Percentiles rank a stretch among this genome's conserved stretches.
These are phyloP conservation scores for Pinus taeda DNA, from an alignment of 75 land plant species.

Conservation along the genomic window DNA sequence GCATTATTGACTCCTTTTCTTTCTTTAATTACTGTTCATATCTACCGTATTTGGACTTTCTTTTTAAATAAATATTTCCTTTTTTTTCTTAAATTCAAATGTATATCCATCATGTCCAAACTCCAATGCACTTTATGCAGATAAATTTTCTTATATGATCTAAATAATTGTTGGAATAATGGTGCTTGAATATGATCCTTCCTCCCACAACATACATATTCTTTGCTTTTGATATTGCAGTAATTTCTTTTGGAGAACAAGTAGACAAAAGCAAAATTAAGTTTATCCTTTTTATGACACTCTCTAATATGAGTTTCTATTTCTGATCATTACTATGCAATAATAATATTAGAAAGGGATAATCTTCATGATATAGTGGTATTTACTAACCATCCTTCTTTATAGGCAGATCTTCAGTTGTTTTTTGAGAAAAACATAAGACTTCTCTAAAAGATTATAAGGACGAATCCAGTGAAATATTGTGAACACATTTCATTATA, in stretches of 20 bases:
- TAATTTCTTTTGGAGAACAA: conserved; percentile 97
- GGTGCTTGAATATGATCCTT: conserved; percentile 52
- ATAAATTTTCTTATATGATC: background rate
- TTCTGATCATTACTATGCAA: background rate
- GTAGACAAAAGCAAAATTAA: conserved; percentile 81
- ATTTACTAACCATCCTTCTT: background rate
- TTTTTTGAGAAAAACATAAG: background rate
- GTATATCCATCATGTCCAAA: too few species aligned
- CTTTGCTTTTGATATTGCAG: conserved; percentile 95
- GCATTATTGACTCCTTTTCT: background rate
- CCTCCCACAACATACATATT: conserved; percentile 95
- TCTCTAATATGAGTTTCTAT: background rate
- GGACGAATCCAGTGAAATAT: background rate
- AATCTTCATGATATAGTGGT: background rate
- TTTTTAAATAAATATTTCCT: background rate
- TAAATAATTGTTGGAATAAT: background rate
- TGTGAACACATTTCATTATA: background rate
- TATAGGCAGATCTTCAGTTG: background rate
- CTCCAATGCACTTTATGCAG: too few species aligned
- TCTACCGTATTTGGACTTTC: background rate
- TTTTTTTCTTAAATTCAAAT: background rate
- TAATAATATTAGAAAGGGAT: background rate
- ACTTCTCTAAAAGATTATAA: background rate
- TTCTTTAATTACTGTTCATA: background rate
- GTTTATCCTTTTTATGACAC: background rate